A percentile compares a stretch with the other conserved stretches of the same genome.
Evolutionary conservation across 805 yeast genomes (phyloP).

Genomic region (Candida jianshihensis): DNA sequence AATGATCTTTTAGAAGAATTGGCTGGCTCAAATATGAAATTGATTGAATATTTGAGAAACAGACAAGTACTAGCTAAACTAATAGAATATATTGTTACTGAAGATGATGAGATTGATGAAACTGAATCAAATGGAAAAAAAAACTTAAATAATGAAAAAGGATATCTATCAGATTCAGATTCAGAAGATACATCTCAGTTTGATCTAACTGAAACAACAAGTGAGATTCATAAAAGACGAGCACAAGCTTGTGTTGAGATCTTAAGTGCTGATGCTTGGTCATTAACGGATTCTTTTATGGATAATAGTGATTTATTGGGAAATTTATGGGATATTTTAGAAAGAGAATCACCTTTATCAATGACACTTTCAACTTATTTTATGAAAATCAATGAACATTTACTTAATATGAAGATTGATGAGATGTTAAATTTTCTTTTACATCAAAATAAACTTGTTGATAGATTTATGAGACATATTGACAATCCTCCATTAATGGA

Average conservation of each 20-base stretch:
- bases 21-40: conserved; percentile 61
- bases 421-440: conserved; percentile 69
- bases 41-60: conserved; percentile 73
- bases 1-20: conserved; percentile 70
- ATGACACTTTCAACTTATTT: conserved; percentile 79
- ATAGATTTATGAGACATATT: conserved; percentile 74
- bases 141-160: conserved; percentile 11
- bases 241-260: conserved; percentile 83
- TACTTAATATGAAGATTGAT: conserved; percentile 81
- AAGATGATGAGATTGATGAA: conserved; percentile 17
- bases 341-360: conserved; percentile 57
- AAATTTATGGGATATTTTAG: conserved; percentile 75
- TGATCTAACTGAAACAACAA: conserved; percentile 29
- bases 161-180: conserved; percentile 25
- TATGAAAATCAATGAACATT: conserved; percentile 85
- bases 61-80: conserved; percentile 66
- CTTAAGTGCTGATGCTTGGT: conserved; percentile 89
- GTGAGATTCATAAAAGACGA: conserved; percentile 32
- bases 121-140: no score
- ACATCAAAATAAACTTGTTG: conserved; percentile 63
- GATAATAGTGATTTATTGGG: conserved; percentile 59
- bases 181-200: conserved; percentile 18
- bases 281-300: conserved; percentile 84
- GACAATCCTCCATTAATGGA: conserved; percentile 95
- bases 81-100: conserved; percentile 55